These are phyloP conservation scores for Wickerhamomyces sp. DNA, from an alignment of 1,139 yeast genomes.

Conservation along the genomic window DNA sequence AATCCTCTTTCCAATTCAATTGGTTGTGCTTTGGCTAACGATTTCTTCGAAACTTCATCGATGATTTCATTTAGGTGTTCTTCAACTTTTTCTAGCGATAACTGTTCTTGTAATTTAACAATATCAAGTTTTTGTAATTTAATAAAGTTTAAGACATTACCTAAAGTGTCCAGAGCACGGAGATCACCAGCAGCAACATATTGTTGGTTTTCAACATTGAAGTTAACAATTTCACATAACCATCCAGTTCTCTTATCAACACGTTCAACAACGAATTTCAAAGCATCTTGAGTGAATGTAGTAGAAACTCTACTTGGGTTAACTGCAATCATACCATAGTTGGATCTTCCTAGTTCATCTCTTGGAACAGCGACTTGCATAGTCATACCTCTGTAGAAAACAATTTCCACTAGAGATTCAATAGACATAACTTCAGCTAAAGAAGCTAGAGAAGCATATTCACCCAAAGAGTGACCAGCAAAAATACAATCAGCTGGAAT, in stretches of 20 bases:
- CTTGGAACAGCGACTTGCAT: slow-evolving; percentile 99
- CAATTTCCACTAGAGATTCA: slow-evolving; percentile 96
- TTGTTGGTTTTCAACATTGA: slow-evolving; percentile 96
- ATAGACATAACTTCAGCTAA: slow-evolving; percentile 98
- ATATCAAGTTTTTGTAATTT: slow-evolving; percentile 93
- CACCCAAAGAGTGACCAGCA: slow-evolving; percentile 99
- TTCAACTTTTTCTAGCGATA: slow-evolving; percentile 84
- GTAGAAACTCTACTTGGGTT: slow-evolving; percentile 91
- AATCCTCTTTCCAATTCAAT: slow-evolving; percentile 96
- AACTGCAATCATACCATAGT: slow-evolving; percentile 98
- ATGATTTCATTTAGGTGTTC: slow-evolving; percentile 85
- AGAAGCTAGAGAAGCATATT: slow-evolving; percentile 95
- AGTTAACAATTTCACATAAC: slow-evolving; percentile 97
- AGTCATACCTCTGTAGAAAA: slow-evolving; percentile 99
- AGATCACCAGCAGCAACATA: slow-evolving; percentile 98
- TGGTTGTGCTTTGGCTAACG: slow-evolving; percentile 89
- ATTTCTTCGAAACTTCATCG: slow-evolving; percentile 75
- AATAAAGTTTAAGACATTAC: slow-evolving; percentile 88
- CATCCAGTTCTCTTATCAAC: slow-evolving; percentile 79
- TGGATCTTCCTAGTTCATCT: slow-evolving; percentile 90
- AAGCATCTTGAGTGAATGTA: slow-evolving; percentile 88
- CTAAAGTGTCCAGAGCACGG: slow-evolving; percentile 88
- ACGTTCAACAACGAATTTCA: slow-evolving; percentile 91
- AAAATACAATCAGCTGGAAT: slow-evolving; percentile 91
- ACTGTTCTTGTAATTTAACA: slow-evolving; percentile 74